Conservation (phyloP, 176 grass and related monocot genomes). For the Metroxylon sagu region DNA sequence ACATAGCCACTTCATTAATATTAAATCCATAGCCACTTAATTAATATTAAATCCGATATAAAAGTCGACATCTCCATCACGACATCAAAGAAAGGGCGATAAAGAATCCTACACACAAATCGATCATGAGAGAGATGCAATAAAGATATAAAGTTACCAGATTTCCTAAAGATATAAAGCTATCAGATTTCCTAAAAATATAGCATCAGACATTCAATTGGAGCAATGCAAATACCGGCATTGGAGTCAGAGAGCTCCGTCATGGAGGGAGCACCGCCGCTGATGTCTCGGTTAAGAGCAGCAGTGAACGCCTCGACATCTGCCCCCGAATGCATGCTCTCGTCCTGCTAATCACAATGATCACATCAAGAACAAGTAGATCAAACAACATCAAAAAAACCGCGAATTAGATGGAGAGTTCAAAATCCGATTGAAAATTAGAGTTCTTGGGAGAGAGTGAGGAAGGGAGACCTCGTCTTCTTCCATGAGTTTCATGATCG, state of each 20-base stretch:
- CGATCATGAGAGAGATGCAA: no score
- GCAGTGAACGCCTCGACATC: slow-evolving; percentile 90
- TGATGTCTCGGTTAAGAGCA: slow-evolving; percentile 84
- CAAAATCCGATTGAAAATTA: no score
- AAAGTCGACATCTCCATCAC: no score
- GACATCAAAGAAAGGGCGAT: no score
- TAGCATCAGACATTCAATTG: no score
- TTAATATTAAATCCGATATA: no score
- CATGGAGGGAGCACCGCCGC: slow-evolving; percentile 26
- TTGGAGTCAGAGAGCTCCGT: slow-evolving; percentile 32
- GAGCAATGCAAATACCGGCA: slow-evolving; percentile 18
- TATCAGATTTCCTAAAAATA: no score
- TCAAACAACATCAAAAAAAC: neutral
- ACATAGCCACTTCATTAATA: no score
- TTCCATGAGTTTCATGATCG: slow-evolving; percentile 82
- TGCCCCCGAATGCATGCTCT: slow-evolving; percentile 88
- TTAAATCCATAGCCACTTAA: no score
- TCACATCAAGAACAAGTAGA: slow-evolving; percentile 5
- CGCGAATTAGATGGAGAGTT: slow-evolving; percentile 8
- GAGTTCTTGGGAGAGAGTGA: neutral
- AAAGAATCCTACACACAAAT: no score
- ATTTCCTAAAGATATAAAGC: no score
- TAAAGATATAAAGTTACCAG: no score
- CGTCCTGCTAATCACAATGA: slow-evolving; percentile 46
- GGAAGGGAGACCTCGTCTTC: slow-evolving; percentile 63